Evolutionary conservation across 441 rosid genomes (phyloP).

Genomic region (Erysimum pusillum): DNA sequence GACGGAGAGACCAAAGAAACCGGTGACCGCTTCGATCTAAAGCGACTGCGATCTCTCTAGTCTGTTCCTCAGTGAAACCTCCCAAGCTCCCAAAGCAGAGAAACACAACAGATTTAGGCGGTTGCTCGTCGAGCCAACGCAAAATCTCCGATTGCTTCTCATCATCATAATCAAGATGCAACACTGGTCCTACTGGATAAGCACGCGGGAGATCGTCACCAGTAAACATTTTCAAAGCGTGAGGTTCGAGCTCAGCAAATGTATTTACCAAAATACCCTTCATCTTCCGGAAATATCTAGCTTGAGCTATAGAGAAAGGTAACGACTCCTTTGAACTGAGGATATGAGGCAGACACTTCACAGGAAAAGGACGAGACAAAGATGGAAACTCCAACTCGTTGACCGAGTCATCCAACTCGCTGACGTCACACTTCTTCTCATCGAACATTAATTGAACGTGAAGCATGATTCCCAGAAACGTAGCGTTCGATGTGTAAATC

Average conservation of each 20-base stretch:
- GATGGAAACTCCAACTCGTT: conserved; percentile 43
- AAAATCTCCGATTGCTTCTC: conserved; percentile 41
- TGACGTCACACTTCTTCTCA: conserved; percentile 34
- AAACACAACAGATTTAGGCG: conserved; percentile 56
- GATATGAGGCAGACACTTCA: conserved; percentile 45
- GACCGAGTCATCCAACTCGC: conserved; percentile 29
- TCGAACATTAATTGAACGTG: conserved; percentile 43
- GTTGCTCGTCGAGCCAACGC: conserved; percentile 62
- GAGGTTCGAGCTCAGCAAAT: conserved; percentile 55
- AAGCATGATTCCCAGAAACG: conserved; percentile 37
- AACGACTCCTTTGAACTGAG: conserved; percentile 29
- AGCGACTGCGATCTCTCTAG: conserved; percentile 51
- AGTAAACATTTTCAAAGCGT: conserved; percentile 39
- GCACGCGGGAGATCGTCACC: conserved; percentile 38
- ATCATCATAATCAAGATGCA: conserved; percentile 30
- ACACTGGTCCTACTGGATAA: conserved; percentile 64
- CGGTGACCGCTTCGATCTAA: conserved; percentile 47
- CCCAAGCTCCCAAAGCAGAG: conserved; percentile 70
- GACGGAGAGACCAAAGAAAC: conserved; percentile 62
- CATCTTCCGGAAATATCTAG: conserved; percentile 27
- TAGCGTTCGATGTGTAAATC: conserved; percentile 54
- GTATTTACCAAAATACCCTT: conserved; percentile 68
- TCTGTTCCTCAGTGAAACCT: conserved; percentile 49
- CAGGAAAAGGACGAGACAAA: conserved; percentile 50
- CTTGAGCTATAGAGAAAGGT: rapidly evolving